Base-by-base conservation (phyloP, 2,329 filamentous ascomycete genomes). In the Paecilomyces niveus region DNA sequence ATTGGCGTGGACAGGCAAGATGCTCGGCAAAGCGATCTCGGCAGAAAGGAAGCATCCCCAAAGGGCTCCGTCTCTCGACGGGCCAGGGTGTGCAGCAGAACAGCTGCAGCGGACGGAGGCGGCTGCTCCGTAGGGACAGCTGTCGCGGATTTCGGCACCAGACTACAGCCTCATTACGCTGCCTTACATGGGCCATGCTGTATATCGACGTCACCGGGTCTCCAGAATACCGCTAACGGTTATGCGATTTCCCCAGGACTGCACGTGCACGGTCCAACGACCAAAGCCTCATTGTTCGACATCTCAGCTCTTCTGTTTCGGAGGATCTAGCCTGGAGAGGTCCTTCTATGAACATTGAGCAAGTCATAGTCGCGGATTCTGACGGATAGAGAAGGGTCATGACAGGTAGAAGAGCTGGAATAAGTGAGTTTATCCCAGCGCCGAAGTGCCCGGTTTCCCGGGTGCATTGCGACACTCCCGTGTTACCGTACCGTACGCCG, bases 401-500 rank as follows among this genome's bases (percentile, higher is more conserved):
- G 18, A 45, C 8, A 18, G 39, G 39, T 8, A 45, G 7, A 45
- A 45, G 24, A 2, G 26, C 50, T 26, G 21, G 7, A 24, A 18
- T 52, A 15, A 15, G 6, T 52, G 21, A 7, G 26, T 29, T 29
- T 29, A 29, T 29, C 22, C 50, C 22, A 18, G 10, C 55, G 52
- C 55, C 52, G 50, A 52, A 13, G 15, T 52, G 50, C 22, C 50
- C 50, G 50, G 52, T 52, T 32, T 53, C 32, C 39, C 18, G 29
- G 55, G 55, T 18, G 56, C 22, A 31, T 57, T 18, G 24, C 21
- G 13, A 24, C 21, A 29, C 10, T 24, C 50, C 50, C 50, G 50
- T 13, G 65, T 71, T 69, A 71, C 69, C 58, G 58, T 67, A 66
- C 58, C 15, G 51, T 65, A 67, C 64, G n/a, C 3, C 10, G 11